Percentiles rank a stretch among this genome's conserved stretches.
These are phyloP conservation scores for Crithidia brevicula DNA, from an alignment of 208 protist genomes.

Conservation along the genomic window DNA sequence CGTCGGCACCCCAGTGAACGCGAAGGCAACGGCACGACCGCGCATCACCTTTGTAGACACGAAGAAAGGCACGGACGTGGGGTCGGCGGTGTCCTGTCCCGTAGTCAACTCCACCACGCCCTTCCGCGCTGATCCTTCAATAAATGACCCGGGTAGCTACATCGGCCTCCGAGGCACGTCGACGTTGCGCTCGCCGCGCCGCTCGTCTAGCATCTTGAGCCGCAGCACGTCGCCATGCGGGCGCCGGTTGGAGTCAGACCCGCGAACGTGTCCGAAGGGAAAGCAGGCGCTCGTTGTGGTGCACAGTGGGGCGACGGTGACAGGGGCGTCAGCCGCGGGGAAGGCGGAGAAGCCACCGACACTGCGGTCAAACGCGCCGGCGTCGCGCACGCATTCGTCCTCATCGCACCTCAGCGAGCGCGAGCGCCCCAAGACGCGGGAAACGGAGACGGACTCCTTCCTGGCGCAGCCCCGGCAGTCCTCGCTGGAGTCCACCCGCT, in stretches of 20 bases:
- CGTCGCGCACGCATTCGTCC: slow-evolving; percentile 25
- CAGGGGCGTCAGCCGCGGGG: not conserved
- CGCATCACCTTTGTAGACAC: slow-evolving; percentile 82
- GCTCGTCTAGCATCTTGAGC: slow-evolving; percentile 76
- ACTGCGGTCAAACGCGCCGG: slow-evolving; percentile 11
- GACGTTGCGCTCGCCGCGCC: slow-evolving; percentile 42
- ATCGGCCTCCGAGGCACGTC: slow-evolving; percentile 62
- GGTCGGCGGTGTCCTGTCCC: slow-evolving; percentile 46
- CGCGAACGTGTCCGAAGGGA: slow-evolving; percentile 59
- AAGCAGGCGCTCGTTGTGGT: slow-evolving; percentile 53
- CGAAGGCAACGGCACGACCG: slow-evolving; percentile 36
- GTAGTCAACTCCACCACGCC: slow-evolving; percentile 49
- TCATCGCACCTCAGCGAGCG: slow-evolving; percentile 22
- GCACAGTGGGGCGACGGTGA: slow-evolving; percentile 21
- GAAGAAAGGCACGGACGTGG: slow-evolving; percentile 61
- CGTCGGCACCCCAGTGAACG: slow-evolving; percentile 38
- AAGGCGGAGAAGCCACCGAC: slow-evolving; percentile 23
- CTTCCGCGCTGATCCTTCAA: slow-evolving; percentile 43
- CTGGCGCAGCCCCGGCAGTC: slow-evolving; percentile 16
- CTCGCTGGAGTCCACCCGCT: slow-evolving; percentile 27
- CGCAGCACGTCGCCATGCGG: slow-evolving; percentile 70
- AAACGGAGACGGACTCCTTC: slow-evolving; percentile 5
- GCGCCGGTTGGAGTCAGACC: slow-evolving; percentile 65
- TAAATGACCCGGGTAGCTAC: slow-evolving; percentile 32
- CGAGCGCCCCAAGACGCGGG: slow-evolving; percentile 1